Conservation (phyloP, 345 rosid genomes). For the Crucihimalaya himalaica region DNA sequence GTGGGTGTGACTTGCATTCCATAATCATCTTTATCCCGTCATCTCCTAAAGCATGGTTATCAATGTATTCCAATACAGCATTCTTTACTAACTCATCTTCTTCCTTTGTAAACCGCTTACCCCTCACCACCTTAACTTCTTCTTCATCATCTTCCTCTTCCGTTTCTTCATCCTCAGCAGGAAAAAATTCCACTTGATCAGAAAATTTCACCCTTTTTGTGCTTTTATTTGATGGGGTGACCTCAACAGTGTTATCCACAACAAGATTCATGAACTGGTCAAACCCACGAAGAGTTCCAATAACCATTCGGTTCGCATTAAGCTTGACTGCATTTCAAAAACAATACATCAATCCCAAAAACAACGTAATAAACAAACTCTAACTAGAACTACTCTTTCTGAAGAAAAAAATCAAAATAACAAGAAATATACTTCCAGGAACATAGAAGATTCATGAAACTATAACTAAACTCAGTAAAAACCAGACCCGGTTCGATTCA, state of each 20-base stretch:
- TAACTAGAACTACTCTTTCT: not conserved
- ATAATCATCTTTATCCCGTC: too few relatives aligned
- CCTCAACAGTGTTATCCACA: slow-evolving; percentile 70
- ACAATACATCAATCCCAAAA: slow-evolving; percentile 9
- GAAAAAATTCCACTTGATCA: too few relatives aligned
- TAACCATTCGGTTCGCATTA: slow-evolving; percentile 75
- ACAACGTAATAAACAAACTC: not conserved
- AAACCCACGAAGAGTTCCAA: slow-evolving; percentile 83
- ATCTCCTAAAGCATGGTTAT: too few relatives aligned
- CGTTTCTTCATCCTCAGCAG: too few relatives aligned
- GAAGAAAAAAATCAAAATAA: not conserved
- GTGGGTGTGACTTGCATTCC: too few relatives aligned
- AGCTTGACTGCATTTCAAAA: slow-evolving; percentile 60
- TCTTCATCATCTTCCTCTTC: too few relatives aligned
- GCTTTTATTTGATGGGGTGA: too few relatives aligned
- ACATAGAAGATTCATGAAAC: not conserved
- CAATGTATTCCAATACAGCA: too few relatives aligned
- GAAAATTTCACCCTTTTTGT: too few relatives aligned
- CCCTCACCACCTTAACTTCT: too few relatives aligned
- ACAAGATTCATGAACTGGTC: slow-evolving; percentile 88
- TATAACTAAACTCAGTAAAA: not conserved
- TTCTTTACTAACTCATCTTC: too few relatives aligned
- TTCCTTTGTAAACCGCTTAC: too few relatives aligned
- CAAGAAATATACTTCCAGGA: not conserved
- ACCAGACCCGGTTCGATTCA: not conserved